Percentiles rank a stretch among this genome's conserved stretches.
Conservation (phyloP, 257 asterid species). For the Orobanche coerulescens region DNA sequence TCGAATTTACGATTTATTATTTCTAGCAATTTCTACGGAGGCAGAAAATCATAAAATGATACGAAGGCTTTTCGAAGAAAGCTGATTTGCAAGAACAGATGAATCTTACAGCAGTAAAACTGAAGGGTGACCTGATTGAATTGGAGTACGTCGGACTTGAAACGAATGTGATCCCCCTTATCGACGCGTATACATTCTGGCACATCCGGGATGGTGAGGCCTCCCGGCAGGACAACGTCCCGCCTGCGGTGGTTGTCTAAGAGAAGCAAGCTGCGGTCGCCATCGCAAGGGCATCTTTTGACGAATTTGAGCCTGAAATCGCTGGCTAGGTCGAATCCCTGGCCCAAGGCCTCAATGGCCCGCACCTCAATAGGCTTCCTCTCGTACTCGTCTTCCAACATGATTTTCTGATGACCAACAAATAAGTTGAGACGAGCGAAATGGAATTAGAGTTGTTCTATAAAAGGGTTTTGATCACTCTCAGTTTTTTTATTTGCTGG, state of each 20-base stretch:
- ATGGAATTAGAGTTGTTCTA: no score
- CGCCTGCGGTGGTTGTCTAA: slow-evolving; percentile 49
- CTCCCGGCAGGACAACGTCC: slow-evolving; percentile 71
- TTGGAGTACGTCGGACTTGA: slow-evolving; percentile 90
- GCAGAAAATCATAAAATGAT: background rate
- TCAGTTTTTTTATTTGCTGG: no score
- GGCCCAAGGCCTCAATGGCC: slow-evolving; percentile 79
- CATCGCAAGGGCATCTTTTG: slow-evolving; percentile 43
- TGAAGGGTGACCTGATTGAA: slow-evolving; percentile 62
- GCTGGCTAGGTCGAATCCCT: slow-evolving; percentile 94
- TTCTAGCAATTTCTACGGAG: background rate
- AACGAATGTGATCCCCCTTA: slow-evolving; percentile 88
- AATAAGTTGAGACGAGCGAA: no score
- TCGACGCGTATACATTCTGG: slow-evolving; percentile 75
- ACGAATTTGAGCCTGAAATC: slow-evolving; percentile 90
- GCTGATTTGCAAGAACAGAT: no score
- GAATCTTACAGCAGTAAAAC: no score
- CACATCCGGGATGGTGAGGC: slow-evolving; percentile 52
- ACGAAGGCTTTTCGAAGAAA: background rate
- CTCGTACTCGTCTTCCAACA: slow-evolving; percentile 35
- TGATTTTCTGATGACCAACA: background rate
- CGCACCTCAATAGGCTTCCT: slow-evolving; percentile 60
- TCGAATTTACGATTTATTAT: background rate
- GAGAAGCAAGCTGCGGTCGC: slow-evolving; percentile 54
- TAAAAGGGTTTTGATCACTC: no score